Evolutionary conservation across 345 rosid species (phyloP).

Genomic region (Erodium maritimum): DNA sequence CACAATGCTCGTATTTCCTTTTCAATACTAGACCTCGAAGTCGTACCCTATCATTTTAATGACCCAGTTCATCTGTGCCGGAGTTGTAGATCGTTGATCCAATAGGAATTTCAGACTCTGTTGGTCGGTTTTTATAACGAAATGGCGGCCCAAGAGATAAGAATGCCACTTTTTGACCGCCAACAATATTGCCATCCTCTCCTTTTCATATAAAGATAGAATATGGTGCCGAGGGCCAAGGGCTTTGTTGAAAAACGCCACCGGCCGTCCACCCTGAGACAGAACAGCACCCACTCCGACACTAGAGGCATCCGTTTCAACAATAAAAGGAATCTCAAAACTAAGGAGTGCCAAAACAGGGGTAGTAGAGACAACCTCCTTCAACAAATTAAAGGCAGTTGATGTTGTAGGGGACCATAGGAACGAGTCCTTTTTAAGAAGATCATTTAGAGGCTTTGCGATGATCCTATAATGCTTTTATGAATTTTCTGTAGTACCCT

Average conservation of each 20-base stretch:
- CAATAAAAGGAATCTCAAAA: not conserved
- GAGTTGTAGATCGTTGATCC: not conserved
- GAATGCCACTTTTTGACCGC: not conserved
- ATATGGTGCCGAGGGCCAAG: not conserved
- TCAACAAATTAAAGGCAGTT: not conserved
- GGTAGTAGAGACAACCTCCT: not conserved
- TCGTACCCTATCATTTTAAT: not conserved
- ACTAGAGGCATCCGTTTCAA: conserved; percentile 1
- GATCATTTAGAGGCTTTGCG: not conserved
- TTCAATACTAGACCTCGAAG: not conserved
- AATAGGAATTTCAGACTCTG: not conserved
- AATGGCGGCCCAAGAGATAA: not conserved
- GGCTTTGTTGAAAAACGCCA: not conserved
- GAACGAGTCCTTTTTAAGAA: not conserved
- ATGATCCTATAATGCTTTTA: not conserved
- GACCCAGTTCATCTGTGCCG: not conserved
- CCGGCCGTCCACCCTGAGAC: not conserved
- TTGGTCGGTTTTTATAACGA: not conserved
- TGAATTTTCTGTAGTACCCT: not conserved
- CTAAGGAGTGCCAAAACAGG: not conserved
- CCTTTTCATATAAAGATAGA: not conserved
- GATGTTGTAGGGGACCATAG: not conserved
- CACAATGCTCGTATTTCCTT: not conserved
- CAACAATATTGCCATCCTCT: not conserved
- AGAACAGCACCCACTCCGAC: not conserved